Evolutionary conservation across 2,329 filamentous ascomycete genomes (phyloP), one percentile per base, ranked within the genome.

Genomic region (Ophiostoma populinum): DNA sequence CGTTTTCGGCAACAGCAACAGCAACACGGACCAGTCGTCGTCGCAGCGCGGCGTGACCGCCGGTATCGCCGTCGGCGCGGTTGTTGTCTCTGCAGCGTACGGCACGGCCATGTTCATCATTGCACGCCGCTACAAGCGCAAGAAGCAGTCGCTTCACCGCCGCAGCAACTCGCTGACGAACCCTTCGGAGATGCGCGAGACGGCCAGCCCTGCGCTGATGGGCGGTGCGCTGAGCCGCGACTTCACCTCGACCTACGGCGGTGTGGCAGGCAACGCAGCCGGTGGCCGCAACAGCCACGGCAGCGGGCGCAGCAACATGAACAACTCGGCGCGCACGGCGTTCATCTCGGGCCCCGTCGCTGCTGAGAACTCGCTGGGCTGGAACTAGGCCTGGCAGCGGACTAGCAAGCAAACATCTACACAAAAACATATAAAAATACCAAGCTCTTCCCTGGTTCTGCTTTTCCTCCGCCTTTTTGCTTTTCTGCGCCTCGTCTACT

Each of bases 21-120:
- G 13, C 21, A 49, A 53, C 27, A 50, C 54, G 24, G 62, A 63
- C 38, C 62, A 70, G 44, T 67, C 67, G 6, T 61, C 75, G 30
- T 69, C 70, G 42, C 61, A 70, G 49, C 62, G 62, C 48, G 73
- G 70, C 27, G 76, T 73, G 22, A 75, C 68, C 2, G 70, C 68
- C 17, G 73, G 70, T 44, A 75, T 93, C 48, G 81, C 78, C 38
- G 65, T 82, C 16, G 82, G 81, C 47, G 78, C 81, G 18, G 71
- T 86, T 21, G 69, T 70, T 28, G 75, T 85, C 49, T 82, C 81
- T 27, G 79, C 76, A 34, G 75, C 83, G n/a, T 93, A 93, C 46
- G 86, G 85, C 50, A 81, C 80, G 10, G 85, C 82, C 53, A 93
- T 94, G 86, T 87, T 93, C 61, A 75, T 90, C 49, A 73, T 93